Evolutionary conservation across 306 rosid genomes (phyloP), one percentile per base, ranked within the genome.

Genomic region (Cajanus cajan): DNA sequence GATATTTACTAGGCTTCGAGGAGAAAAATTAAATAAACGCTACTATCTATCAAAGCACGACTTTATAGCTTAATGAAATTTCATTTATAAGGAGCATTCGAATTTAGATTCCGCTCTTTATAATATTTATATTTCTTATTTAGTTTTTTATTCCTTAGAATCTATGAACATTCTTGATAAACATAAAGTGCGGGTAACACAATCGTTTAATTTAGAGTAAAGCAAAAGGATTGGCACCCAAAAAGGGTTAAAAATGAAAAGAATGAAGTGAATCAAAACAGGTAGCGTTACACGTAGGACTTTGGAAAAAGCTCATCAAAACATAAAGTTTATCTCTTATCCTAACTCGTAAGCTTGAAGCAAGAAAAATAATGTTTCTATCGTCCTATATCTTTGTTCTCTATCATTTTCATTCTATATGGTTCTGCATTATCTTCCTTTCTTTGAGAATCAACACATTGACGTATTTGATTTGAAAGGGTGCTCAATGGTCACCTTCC

Each of bases 401-500:
- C 6, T 33, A 1, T 45, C 57, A 25, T 74, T 40, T 7, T 34
- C 39, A 40, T 55, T 39, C 54, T 22, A 31, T 45, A 4, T 21
- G 22, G 22, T 14, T 2, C 15, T 44, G 22, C 8, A 68, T 24
- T 68, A 16, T 51, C 59, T 7, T 58, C 18, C 31, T 43, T n/a
- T 61, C 4, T 34, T 7, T 0, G 33, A 68, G 59, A 28, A 55
- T 78, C 7, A 68, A 68, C 72, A 69, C 18, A 6, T 52, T 5
- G 40, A 70, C 62, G 47, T 70, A 33, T 69, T 69, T 71, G 71
- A 70, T 70, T 70, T 70, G 78, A 79, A 78, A 58, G 63, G 18
- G 9, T 2, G 43, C 14, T 78, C 24, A 45, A 14, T 16, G 54
- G 54, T 43, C 43, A 45, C 71, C 78, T 70, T 78, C 31, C 52